phyloP scores from a whole-genome alignment of 495 filamentous ascomycete species.

The Penicillium parvum region DNA sequence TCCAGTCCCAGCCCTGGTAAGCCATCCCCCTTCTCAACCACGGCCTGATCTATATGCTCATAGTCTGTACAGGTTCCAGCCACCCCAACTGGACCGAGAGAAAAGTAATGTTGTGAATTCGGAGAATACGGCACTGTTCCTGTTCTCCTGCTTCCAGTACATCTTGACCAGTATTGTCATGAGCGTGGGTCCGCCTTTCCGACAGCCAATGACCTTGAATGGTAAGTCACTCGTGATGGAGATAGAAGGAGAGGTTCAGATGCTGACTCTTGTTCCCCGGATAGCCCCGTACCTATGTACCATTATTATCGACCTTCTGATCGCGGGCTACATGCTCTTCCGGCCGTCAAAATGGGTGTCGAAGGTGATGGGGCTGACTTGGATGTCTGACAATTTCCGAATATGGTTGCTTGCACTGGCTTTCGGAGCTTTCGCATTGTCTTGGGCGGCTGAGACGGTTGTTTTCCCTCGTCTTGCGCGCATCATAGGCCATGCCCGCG shows the following conservation, averaged over 20 bases:
- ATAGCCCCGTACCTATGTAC: constrained; percentile 71
- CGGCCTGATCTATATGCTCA: neutral
- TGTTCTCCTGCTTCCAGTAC: constrained; percentile 91
- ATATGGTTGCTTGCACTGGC: constrained; percentile 65
- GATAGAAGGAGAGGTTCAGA: too few relatives aligned
- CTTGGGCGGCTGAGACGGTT: constrained; percentile 66
- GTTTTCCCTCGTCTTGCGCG: constrained; percentile 69
- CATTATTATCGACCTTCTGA: constrained; percentile 57
- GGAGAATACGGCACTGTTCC: constrained; percentile 84
- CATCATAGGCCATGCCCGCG: constrained; percentile 55
- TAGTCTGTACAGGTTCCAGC: constrained; percentile 58
- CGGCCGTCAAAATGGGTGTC: constrained; percentile 63
- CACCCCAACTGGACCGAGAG: constrained; percentile 67
- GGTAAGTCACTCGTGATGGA: too few relatives aligned
- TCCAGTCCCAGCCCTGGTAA: constrained; percentile 75
- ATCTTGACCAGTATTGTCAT: constrained; percentile 83
- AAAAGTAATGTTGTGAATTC: constrained; percentile 84
- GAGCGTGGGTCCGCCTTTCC: constrained; percentile 83
- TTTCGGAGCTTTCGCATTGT: constrained; percentile 56
- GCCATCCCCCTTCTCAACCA: constrained; percentile 1
- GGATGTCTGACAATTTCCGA: constrained; percentile 65
- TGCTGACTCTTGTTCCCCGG: neutral
- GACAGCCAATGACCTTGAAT: constrained; percentile 75
- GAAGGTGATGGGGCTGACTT: constrained; percentile 80
- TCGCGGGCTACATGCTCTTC: constrained; percentile 74